Conservation (phyloP, 2,329 filamentous ascomycete species). For the Neofusicoccum ribis region DNA sequence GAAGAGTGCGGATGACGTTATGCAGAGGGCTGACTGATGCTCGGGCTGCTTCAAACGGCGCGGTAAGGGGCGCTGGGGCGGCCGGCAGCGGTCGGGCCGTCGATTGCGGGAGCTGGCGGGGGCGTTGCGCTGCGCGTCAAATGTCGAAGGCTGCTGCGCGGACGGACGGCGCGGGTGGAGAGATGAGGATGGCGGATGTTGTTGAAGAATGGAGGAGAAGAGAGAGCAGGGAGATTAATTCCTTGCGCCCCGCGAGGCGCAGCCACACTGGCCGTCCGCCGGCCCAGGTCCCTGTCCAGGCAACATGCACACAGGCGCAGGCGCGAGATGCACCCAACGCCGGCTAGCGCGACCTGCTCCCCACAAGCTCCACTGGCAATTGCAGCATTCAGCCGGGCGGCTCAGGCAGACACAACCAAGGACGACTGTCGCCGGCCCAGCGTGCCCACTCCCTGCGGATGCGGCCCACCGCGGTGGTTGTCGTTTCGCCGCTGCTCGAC, state of each 20-base stretch:
- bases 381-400: too few relatives aligned
- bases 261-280: background rate
- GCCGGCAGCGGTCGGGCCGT: background rate
- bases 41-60: background rate
- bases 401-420: too few relatives aligned
- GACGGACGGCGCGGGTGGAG: background rate
- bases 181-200: background rate
- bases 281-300: background rate
- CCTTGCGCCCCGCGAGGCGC: background rate
- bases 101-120: background rate
- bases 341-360: too few relatives aligned
- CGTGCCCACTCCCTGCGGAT: too few relatives aligned
- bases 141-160: background rate
- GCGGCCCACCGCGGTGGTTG: too few relatives aligned
- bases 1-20: constrained; percentile 19
- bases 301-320: background rate
- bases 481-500: too few relatives aligned
- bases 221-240: constrained; percentile 13
- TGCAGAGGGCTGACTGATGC: constrained; percentile 8
- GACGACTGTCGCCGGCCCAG: too few relatives aligned
- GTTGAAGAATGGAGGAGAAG: background rate
- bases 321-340: too few relatives aligned
- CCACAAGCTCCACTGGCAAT: too few relatives aligned
- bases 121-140: too few relatives aligned
- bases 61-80: constrained; percentile 6